Base-by-base conservation (phyloP, 306 rosid species). In the Trifolium pratense region DNA sequence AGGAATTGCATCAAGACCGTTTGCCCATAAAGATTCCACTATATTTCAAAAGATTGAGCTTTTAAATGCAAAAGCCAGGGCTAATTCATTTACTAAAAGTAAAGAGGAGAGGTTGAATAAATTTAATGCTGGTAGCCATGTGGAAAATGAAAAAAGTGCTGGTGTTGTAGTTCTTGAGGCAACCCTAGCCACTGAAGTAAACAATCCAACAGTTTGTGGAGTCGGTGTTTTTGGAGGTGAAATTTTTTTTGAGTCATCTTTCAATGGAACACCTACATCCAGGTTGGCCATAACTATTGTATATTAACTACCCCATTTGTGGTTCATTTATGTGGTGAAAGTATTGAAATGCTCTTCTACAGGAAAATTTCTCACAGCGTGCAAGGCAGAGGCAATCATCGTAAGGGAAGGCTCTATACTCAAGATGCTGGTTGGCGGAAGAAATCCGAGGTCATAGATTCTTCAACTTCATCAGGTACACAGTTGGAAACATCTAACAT, bases 31-130 rank as follows among this genome's bases (percentile, higher is more conserved):
- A 83, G 94, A 91, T 78, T 68, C 95, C 75, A 88, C 89, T 76
- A 65, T 94, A 77, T 88, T 94, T 73, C 91, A 83, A 77, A 89
- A 89, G 82, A 89, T 94, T 73, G 95, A 91, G 86, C 92, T 95
- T 82, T 81, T 94, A 78, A 94, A 94, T 89, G 96, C 96, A 74
- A 94, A 89, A 85, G 95, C 88, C 25, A 89, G 98, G 20, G 97
- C 89, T 85, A 75, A 39, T 60, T 74, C 88, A 61, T 79, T 87
- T 76, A 70, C 82, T 68, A 82, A 80, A 66, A 75, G 61, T 40
- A 78, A 76, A 77, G 96, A 83, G 76, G 90, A 83, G 59, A 85
- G 75, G 73, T 73, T 75, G 53, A 87, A 75, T 73, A 86, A 84
- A 72, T 68, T 73, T 80, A 86, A 72, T 59, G 61, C 75, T 39